Percentiles rank a stretch among this genome's conserved stretches.
These are phyloP conservation scores for Colletotrichum sojae DNA, from an alignment of 2,329 filamentous ascomycete genomes.

Conservation along the genomic window DNA sequence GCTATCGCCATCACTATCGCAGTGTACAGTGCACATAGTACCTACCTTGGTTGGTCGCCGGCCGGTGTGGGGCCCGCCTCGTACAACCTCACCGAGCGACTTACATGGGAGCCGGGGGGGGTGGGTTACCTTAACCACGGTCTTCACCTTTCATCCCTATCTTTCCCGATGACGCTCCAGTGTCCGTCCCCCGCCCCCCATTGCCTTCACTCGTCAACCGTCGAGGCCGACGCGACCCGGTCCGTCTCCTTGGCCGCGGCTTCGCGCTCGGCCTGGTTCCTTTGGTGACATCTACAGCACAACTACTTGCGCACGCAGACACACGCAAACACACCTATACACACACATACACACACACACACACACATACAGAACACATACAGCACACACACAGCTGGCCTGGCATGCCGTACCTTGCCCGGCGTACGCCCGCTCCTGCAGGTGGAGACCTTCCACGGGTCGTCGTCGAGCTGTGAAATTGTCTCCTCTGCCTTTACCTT, in stretches of 20 bases:
- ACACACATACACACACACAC: no score
- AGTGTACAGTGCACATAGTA: not conserved
- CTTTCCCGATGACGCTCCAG: constrained; percentile 32
- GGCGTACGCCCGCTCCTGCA: constrained; percentile 26
- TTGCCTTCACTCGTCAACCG: constrained; percentile 10
- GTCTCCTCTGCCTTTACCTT: constrained; percentile 16
- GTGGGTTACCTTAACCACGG: not conserved
- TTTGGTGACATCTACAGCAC: no score
- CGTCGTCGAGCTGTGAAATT: constrained; percentile 26
- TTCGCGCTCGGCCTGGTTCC: constrained; percentile 30
- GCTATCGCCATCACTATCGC: constrained; percentile 3
- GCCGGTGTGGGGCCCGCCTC: constrained; percentile 13
- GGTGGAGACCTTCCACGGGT: constrained; percentile 29
- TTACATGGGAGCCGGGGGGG: constrained; percentile 25
- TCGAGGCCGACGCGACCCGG: constrained; percentile 36
- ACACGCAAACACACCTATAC: no score
- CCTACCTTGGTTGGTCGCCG: not conserved
- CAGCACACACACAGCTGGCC: constrained; percentile 9
- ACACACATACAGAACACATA: not conserved
- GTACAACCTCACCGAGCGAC: constrained; percentile 22
- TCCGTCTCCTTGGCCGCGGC: constrained; percentile 34
- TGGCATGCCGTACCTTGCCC: constrained; percentile 13
- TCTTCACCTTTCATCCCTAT: constrained; percentile 31
- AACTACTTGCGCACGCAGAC: no score
- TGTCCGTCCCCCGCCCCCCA: constrained; percentile 29